Evolutionary conservation across 2,329 filamentous ascomycete genomes (phyloP).

Genomic region (Botrytis squamosa): DNA sequence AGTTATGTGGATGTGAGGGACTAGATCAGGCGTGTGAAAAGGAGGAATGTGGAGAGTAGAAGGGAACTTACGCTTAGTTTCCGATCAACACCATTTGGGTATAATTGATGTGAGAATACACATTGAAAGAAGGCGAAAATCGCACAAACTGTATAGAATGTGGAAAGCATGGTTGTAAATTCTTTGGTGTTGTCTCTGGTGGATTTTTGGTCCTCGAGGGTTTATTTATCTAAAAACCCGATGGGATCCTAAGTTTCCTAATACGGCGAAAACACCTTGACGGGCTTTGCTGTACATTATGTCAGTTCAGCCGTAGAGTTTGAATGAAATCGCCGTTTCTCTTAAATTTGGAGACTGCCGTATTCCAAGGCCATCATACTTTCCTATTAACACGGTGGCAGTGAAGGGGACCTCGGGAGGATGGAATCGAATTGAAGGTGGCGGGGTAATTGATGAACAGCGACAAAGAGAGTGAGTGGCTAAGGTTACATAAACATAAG

Average conservation of each 20-base stretch:
- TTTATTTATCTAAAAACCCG: background rate
- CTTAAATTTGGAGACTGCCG: background rate
- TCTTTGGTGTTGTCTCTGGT: background rate
- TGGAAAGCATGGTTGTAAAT: background rate
- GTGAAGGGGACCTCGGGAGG: background rate
- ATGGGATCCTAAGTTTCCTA: background rate
- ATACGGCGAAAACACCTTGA: background rate
- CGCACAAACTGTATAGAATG: slow-evolving; percentile 1
- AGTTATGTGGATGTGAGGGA: background rate
- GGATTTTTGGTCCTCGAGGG: background rate
- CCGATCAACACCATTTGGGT: background rate
- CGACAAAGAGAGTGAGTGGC: background rate
- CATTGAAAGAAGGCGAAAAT: background rate
- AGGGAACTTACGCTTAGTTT: slow-evolving; percentile 11
- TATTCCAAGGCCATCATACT: background rate
- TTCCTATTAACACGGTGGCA: too few relatives aligned
- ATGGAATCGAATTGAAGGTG: background rate
- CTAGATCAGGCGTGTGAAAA: too few relatives aligned
- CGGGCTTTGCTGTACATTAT: background rate
- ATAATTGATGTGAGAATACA: slow-evolving; percentile 2
- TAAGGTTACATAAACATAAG: background rate
- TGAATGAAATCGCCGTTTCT: background rate
- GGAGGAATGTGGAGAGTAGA: background rate
- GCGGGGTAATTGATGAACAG: background rate
- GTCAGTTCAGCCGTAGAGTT: background rate